Percentiles rank a stretch among this genome's conserved stretches.
Conservation (phyloP, 176 grass and related monocot genomes). For the Urochloa ruziziensis region DNA sequence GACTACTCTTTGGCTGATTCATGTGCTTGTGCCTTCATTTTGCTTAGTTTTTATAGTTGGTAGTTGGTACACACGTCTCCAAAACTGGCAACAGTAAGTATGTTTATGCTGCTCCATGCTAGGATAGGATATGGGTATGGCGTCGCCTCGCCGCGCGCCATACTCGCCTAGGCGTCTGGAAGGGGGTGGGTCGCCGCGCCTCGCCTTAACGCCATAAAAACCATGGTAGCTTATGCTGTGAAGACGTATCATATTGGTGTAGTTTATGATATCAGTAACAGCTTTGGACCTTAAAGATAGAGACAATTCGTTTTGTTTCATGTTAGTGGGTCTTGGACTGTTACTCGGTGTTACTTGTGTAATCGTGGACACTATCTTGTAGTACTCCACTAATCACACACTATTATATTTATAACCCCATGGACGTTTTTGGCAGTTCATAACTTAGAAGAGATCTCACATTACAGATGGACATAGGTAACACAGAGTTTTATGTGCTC, state of each 20-base stretch:
- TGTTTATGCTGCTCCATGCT: too few relatives aligned
- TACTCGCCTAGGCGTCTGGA: too few relatives aligned
- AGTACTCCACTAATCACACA: background rate
- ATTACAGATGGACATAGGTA: conserved; percentile 10
- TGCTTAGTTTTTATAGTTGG: too few relatives aligned
- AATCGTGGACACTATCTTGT: background rate
- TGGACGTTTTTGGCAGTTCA: background rate
- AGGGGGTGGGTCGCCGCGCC: too few relatives aligned
- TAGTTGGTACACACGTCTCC: too few relatives aligned
- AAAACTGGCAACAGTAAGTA: too few relatives aligned
- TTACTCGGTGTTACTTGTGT: background rate
- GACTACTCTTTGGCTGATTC: too few relatives aligned
- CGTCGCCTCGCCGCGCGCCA: too few relatives aligned
- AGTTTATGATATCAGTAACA: conserved; percentile 13
- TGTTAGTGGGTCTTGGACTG: background rate
- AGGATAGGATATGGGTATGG: too few relatives aligned
- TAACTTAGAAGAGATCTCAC: background rate
- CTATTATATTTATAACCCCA: background rate
- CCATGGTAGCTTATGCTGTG: too few relatives aligned
- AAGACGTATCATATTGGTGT: background rate
- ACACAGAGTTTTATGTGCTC: background rate
- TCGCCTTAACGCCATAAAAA: too few relatives aligned
- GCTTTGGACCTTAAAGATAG: conserved; percentile 2
- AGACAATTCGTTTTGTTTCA: background rate
- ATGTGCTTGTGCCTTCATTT: too few relatives aligned